Percentiles rank a stretch among this genome's conserved stretches.
phyloP scores from a whole-genome alignment of 2,329 filamentous ascomycete species.

The Aspergillus thermomutatus region DNA sequence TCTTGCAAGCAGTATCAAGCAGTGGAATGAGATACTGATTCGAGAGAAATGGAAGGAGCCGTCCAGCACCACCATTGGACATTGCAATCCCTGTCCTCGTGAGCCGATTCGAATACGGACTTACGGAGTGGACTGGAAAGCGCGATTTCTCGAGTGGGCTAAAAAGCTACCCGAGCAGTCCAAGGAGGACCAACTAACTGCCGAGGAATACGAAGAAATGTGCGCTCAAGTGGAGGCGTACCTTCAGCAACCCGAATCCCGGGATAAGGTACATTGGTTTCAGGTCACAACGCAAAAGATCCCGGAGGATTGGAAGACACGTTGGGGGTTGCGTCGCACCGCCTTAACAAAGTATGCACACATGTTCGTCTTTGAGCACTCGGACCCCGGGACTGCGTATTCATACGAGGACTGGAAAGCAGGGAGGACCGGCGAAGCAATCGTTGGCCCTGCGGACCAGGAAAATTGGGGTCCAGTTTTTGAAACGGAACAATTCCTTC shows the following conservation, averaged over 20 bases:
- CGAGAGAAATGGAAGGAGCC: no score
- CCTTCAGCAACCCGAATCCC: conserved; percentile 3
- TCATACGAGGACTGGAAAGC: conserved; percentile 15
- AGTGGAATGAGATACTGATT: conserved; percentile 7
- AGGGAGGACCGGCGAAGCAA: conserved; percentile 6
- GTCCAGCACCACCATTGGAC: no score
- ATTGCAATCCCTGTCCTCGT: not conserved
- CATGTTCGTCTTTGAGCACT: conserved; percentile 9
- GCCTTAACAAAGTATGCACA: conserved; percentile 1
- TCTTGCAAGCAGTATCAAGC: conserved; percentile 2
- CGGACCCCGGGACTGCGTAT: conserved; percentile 8
- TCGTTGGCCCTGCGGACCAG: not conserved
- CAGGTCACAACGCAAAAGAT: conserved; percentile 1
- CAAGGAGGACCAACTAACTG: not conserved
- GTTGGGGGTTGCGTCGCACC: not conserved
- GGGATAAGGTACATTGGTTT: conserved; percentile 5
- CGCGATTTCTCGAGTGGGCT: not conserved
- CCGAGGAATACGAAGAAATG: not conserved
- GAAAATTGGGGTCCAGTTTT: not conserved
- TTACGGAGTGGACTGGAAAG: conserved; percentile 11
- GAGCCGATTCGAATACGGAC: conserved; percentile 2
- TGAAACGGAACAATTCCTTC: not conserved
- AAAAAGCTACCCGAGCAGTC: accelerated
- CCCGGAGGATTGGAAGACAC: conserved; percentile 2
- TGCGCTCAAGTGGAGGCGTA: conserved; percentile 4